These are phyloP conservation scores for Suillus paluster DNA, from an alignment of 768 basidiomycete genomes.

Conservation along the genomic window DNA sequence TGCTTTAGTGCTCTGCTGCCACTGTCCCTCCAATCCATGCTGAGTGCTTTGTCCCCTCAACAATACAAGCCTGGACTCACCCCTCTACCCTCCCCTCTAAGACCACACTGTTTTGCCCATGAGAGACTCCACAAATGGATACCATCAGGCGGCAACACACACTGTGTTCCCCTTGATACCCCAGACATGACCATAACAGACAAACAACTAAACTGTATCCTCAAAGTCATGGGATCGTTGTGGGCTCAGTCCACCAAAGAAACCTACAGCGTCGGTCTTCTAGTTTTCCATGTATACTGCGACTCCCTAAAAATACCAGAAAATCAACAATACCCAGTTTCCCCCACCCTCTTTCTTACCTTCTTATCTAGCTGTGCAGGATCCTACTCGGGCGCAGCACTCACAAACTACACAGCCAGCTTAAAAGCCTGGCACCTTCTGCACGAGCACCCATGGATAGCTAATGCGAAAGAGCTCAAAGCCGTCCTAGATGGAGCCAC, in stretches of 20 bases:
- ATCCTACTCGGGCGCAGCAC: constrained; percentile 11
- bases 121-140: constrained; percentile 5
- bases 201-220: constrained; percentile 24
- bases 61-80: constrained; percentile 5
- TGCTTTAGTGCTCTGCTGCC: constrained; percentile 11
- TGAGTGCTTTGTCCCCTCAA: no score
- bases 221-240: constrained; percentile 20
- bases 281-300: constrained; percentile 45
- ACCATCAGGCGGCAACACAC: no score
- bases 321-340: constrained; percentile 11
- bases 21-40: neutral
- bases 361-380: constrained; percentile 23
- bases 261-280: constrained; percentile 43
- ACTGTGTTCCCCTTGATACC: no score
- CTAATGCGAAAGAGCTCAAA: constrained; percentile 18
- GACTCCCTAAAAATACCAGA: constrained; percentile 27
- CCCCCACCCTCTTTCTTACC: constrained; percentile 5
- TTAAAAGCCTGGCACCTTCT: constrained; percentile 31
- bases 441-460: constrained; percentile 20
- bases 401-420: constrained; percentile 19
- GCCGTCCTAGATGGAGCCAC: constrained; percentile 7
- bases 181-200: no score
- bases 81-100: constrained; percentile 7
- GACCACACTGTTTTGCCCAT: constrained; percentile 10
- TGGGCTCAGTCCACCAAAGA: constrained; percentile 36